Evolutionary conservation across 768 basidiomycete genomes (phyloP), one percentile per base, ranked within the genome.

Genomic region (Hygrocybe punicea): DNA sequence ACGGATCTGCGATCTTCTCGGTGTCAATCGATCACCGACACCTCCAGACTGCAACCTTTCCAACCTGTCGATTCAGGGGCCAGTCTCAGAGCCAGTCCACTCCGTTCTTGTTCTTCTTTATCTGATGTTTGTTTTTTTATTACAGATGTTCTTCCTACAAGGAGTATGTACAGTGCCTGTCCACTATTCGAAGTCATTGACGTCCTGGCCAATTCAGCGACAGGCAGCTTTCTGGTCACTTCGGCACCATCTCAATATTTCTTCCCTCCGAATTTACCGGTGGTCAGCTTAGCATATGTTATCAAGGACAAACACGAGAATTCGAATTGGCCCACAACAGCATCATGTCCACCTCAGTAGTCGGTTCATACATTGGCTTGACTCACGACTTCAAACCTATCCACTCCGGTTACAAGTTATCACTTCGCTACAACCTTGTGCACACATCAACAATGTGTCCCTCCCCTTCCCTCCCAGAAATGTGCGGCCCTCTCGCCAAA

Each of bases 321-420:
- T 64, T 76, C 61, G 71, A 75, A 59, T 60, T 65, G 36, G 62
- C 56, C 5, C 29, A 13, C 37, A 16, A 53, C 29, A 69, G 70
- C 39, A 34, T 56, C 4, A 45, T 60, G 2, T 24, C 60, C 10
- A 72, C 72, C 0, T 63, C 71, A 14, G 67, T 73, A n/a, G 60
- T 76, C 16, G 67, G 74, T 8, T 79, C 77, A 74, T 76, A 77
- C 57, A 74, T 71, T 14, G 75, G 73, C 58, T 74, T 76, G 16
- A 52, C 58, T 13, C 76, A 74, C 60, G 73, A 73, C 53, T 65
- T 77, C 56, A 74, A 74, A 55, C 73, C 71, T 8, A 65, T 78
- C 49, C 72, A 69, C 2, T 63, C 67, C 13, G 77, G 77, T 4
- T 74, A 73, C 51, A 70, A 72, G 3, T 69, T 78, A 6, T 74